Base-by-base conservation (phyloP, 768 basidiomycete genomes). In the Phaffia tasmanica region DNA sequence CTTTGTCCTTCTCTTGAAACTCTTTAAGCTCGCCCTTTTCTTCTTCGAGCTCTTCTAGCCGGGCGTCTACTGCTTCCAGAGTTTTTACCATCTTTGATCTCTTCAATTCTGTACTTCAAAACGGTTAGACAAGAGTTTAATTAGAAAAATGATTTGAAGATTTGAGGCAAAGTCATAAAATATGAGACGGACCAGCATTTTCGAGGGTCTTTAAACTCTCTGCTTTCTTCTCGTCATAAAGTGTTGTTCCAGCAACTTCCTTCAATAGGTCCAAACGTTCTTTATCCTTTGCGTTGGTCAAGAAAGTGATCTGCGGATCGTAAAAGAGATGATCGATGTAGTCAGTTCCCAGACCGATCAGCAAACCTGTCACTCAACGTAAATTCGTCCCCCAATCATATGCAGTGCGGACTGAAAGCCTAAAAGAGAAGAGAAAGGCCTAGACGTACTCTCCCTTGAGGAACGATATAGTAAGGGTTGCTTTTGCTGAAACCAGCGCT, bases 391-490 rank as follows among this genome's bases (percentile, higher is more conserved):
- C 19, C 62, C 46, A 21, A 14, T 30, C 49, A 15, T 16, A 56
- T 25, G 25, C 7, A 57, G 7, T n/a, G 18, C n/a, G 51, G 16
- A n/a, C 8, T 57, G n/a, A 15, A 48, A 42, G 35, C 35, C 4
- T 11, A 48, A 15, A 47, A 18, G 56, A 21, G 61, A 61, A 42
- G 47, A 21, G 23, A 19, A 32, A 47, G 14, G 19, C 8, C 25
- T 21, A 19, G 4, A 82, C 85, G 77, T 72, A 95, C 93, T 60
- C 94, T 80, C 62, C 95, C 95, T 80, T 99, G 95, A 1, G 95
- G 95, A 0, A 98, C 94, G 71, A 99, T 99, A 73, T 98, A 99
- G 75, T 98, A 99, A 0, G 95, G 95, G 73, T 98, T 99, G n/a
- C 87, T 87, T 74, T 90, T 88, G 78, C 88, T 91, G 79, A 99